phyloP scores from a whole-genome alignment of 371 early-diverging fungal species.

The Zychaea mexicana region DNA sequence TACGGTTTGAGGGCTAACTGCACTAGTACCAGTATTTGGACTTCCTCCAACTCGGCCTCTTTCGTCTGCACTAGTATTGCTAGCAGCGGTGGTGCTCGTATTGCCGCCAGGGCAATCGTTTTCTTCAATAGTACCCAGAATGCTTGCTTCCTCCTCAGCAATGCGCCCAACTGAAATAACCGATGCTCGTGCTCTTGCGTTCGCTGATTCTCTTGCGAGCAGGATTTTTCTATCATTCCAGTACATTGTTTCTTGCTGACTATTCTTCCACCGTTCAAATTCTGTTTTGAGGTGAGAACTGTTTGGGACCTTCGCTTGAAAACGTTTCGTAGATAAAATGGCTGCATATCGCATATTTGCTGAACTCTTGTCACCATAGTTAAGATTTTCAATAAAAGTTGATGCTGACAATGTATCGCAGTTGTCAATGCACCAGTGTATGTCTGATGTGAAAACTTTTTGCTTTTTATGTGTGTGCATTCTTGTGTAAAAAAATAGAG shows the following conservation, averaged over 20 bases:
- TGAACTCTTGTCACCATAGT: not conserved
- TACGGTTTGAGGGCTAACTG: not conserved
- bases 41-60: no score
- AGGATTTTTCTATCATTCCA: not conserved
- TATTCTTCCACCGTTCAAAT: not conserved
- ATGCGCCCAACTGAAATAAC: not conserved
- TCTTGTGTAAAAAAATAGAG: not conserved
- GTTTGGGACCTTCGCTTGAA: not conserved
- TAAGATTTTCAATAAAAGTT: not conserved
- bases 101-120: no score
- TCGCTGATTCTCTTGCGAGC: not conserved
- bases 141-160: not conserved
- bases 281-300: not conserved
- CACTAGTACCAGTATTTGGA: not conserved
- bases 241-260: not conserved
- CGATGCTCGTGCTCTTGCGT: not conserved
- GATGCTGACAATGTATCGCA: not conserved
- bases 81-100: no score
- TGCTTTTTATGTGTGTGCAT: not conserved
- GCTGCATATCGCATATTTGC: not conserved
- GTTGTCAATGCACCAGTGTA: not conserved
- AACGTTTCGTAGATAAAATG: not conserved
- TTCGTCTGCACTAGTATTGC: no score
- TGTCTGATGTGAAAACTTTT: not conserved
- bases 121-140: no score